Evolutionary conservation across 768 basidiomycete genomes (phyloP).

Genomic region (Pholiota conissans): DNA sequence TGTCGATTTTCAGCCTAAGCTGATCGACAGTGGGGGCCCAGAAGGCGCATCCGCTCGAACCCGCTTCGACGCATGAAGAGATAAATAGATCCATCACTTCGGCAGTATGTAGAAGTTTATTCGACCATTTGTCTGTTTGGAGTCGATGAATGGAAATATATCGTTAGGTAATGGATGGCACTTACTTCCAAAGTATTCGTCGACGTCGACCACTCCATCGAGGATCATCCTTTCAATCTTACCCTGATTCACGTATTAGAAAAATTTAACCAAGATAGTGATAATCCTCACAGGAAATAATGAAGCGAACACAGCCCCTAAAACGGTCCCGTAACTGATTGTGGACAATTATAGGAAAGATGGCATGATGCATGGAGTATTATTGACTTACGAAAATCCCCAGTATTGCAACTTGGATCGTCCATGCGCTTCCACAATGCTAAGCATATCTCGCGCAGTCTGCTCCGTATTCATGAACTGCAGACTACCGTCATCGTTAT

Average conservation of each 20-base stretch:
- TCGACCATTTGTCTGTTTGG: constrained; percentile 8
- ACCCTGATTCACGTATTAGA: constrained; percentile 7
- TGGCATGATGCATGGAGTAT: too few relatives aligned
- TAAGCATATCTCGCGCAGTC: constrained; percentile 38
- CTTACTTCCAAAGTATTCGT: background rate
- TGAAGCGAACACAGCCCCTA: constrained; percentile 32
- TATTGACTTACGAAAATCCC: constrained; percentile 30
- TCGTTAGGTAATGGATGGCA: background rate
- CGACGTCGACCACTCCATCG: constrained; percentile 16
- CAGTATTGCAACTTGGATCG: constrained; percentile 33
- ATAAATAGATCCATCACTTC: constrained; percentile 35
- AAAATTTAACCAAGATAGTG: too few relatives aligned
- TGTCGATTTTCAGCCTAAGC: constrained; percentile 33
- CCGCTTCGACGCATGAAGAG: constrained; percentile 35
- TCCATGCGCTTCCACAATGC: constrained; percentile 33
- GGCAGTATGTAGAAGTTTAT: constrained; percentile 24
- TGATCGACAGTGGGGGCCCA: constrained; percentile 30
- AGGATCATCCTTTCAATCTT: constrained; percentile 23
- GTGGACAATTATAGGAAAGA: too few relatives aligned
- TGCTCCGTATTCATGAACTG: constrained; percentile 35
- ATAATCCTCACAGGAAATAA: constrained; percentile 30
- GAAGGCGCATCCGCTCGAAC: constrained; percentile 35
- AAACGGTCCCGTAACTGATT: constrained; percentile 24
- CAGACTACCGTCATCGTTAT: constrained; percentile 27
- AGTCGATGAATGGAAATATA: background rate